Conservation (phyloP, 129 eudicot genomes). For the Arctium minus region DNA sequence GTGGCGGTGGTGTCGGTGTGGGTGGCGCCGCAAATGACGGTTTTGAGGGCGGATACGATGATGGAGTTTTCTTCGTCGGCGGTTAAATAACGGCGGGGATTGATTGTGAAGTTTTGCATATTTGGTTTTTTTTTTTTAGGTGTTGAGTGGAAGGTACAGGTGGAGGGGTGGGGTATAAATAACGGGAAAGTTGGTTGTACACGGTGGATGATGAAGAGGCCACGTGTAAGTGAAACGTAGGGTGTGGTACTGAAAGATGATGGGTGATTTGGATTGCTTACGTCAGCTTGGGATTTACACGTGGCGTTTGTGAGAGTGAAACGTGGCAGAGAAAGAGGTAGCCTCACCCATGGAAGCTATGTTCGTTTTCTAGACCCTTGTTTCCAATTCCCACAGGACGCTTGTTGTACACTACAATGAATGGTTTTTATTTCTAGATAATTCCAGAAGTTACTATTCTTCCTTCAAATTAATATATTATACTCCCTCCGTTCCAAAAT, state of each 20-base stretch:
- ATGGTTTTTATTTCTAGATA: background rate
- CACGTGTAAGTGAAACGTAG: constrained; percentile 16
- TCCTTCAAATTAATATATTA: too few species aligned
- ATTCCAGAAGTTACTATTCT: background rate
- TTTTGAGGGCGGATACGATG: constrained; percentile 17
- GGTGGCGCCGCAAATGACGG: constrained; percentile 5
- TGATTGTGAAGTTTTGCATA: background rate
- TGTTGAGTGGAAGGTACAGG: constrained; percentile 8
- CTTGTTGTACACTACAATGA: too few species aligned
- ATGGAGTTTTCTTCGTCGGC: constrained; percentile 23
- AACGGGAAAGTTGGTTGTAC: constrained; percentile 24
- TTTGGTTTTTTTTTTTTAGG: background rate
- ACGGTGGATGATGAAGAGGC: constrained; percentile 12
- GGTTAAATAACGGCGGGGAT: background rate
- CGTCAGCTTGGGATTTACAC: background rate
- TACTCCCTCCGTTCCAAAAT: too few species aligned
- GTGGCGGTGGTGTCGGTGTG: background rate
- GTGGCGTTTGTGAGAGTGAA: background rate
- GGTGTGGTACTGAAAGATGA: background rate
- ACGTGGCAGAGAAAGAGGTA: constrained; percentile 24
- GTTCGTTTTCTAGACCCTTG: background rate
- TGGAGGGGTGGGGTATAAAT: constrained; percentile 17
- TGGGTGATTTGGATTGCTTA: constrained; percentile 27
- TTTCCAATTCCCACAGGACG: background rate
- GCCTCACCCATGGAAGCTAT: background rate